These are phyloP conservation scores for Paecilomyces fulvus DNA, from an alignment of 2,329 filamentous ascomycete species.

Conservation along the genomic window DNA sequence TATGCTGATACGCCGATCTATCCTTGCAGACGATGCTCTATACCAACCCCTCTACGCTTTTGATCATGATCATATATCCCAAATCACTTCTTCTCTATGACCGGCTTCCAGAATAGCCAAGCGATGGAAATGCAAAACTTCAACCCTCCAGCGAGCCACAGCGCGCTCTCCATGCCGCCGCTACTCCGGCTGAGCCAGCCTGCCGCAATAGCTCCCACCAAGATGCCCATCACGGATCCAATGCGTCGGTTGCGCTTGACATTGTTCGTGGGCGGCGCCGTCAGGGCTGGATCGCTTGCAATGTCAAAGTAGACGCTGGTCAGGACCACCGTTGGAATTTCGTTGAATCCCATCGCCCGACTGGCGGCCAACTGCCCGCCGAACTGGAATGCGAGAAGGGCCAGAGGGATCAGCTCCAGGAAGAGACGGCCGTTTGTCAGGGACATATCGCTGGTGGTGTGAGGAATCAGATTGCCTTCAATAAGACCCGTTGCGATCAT, in stretches of 20 bases:
- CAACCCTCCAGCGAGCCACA: conserved; percentile 36
- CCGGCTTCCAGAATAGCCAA: conserved; percentile 31
- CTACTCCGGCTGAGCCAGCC: conserved; percentile 35
- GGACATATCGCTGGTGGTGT: conserved; percentile 11
- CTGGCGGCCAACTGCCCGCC: conserved; percentile 37
- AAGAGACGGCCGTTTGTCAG: conserved; percentile 22
- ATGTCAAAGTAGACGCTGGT: conserved; percentile 41
- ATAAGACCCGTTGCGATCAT: conserved; percentile 33
- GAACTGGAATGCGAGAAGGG: conserved; percentile 37
- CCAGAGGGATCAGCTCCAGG: conserved; percentile 35
- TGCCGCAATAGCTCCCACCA: conserved; percentile 33
- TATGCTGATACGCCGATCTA: background rate
- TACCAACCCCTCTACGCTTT: background rate
- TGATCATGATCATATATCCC: background rate
- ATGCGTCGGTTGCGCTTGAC: conserved; percentile 31
- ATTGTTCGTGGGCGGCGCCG: conserved; percentile 26
- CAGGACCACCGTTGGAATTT: conserved; percentile 39
- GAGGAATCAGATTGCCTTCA: conserved; percentile 30
- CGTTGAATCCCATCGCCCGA: conserved; percentile 33
- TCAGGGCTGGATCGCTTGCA: conserved; percentile 32
- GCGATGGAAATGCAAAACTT: conserved; percentile 29
- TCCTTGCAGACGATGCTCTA: background rate
- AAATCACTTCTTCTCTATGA: background rate
- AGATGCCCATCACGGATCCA: conserved; percentile 28
- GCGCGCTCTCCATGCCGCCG: conserved; percentile 34